Percentiles rank a stretch among this genome's conserved stretches.
Evolutionary conservation across 2,329 filamentous ascomycete genomes (phyloP).

Genomic region (Trichoderma asperellum): DNA sequence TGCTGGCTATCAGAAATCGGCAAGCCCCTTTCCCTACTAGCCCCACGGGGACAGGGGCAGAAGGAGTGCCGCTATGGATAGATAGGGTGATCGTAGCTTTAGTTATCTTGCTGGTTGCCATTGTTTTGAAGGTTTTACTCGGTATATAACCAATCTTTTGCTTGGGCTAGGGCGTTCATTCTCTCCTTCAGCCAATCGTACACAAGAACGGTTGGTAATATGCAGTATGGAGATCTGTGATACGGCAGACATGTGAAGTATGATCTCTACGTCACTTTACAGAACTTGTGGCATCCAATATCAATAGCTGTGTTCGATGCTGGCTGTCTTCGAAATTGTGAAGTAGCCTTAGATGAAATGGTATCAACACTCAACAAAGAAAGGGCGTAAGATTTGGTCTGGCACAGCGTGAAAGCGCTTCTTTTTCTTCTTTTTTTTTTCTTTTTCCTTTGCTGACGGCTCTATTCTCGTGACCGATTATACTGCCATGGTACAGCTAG

Average conservation of each 20-base stretch:
- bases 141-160: conserved; percentile 33
- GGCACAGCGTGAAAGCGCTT: background rate
- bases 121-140: conserved; percentile 64
- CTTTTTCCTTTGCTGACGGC: background rate
- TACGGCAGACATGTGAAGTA: background rate
- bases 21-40: conserved; percentile 10
- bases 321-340: background rate
- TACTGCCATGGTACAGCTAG: conserved; percentile 49
- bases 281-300: background rate
- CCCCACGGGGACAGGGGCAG: background rate
- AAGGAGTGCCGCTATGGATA: conserved; percentile 68
- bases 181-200: background rate
- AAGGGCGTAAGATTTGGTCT: background rate
- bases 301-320: background rate
- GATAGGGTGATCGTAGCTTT: conserved; percentile 79
- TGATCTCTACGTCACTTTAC: background rate
- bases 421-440: no score
- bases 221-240: background rate
- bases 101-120: conserved; percentile 68
- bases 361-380: background rate
- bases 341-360: background rate
- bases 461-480: background rate
- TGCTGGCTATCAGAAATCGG: background rate
- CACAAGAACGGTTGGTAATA: background rate
- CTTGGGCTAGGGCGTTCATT: background rate